Evolutionary conservation across 2,329 filamentous ascomycete species (phyloP).

Genomic region (Aspergillus intermedius): DNA sequence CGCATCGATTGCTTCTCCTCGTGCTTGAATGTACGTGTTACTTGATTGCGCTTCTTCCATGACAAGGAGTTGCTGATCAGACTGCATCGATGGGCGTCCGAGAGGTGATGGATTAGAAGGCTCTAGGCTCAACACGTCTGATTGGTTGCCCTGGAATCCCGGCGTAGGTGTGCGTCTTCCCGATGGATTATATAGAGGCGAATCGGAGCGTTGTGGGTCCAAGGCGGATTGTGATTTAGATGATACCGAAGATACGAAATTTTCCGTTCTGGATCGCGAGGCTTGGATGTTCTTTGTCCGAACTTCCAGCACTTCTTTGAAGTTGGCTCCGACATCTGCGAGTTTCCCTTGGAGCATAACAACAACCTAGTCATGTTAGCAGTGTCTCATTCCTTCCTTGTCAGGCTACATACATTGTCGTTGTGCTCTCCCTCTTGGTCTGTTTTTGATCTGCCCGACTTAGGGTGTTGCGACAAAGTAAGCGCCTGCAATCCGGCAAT

Average conservation of each 20-base stretch:
- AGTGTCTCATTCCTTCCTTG: constrained; percentile 5
- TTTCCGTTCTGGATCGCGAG: constrained; percentile 83
- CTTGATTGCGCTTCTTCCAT: constrained; percentile 86
- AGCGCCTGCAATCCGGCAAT: constrained; percentile 77
- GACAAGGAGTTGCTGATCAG: constrained; percentile 80
- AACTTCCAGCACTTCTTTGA: constrained; percentile 95
- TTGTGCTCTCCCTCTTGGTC: constrained; percentile 93
- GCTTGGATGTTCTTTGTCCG: constrained; percentile 98
- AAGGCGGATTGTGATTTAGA: constrained; percentile 62
- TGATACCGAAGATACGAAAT: constrained; percentile 88
- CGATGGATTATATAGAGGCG: constrained; percentile 78
- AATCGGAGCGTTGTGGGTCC: constrained; percentile 65
- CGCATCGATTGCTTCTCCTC: constrained; percentile 91
- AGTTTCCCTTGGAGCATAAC: constrained; percentile 85
- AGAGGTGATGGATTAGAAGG: constrained; percentile 51
- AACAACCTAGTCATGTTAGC: constrained; percentile 50
- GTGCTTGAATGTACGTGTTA: constrained; percentile 86
- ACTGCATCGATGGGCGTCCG: constrained; percentile 48
- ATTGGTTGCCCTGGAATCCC: constrained; percentile 40
- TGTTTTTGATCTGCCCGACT: constrained; percentile 39
- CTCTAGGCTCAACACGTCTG: constrained; percentile 76
- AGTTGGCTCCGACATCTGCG: constrained; percentile 86
- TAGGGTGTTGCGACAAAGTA: constrained; percentile 68
- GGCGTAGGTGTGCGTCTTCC: constrained; percentile 59
- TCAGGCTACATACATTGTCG: constrained; percentile 62